A percentile compares a stretch with the other conserved stretches of the same genome.
Evolutionary conservation across 1,284 basidiomycete species (phyloP).

Genomic region (Cryptococcus depauperatus): DNA sequence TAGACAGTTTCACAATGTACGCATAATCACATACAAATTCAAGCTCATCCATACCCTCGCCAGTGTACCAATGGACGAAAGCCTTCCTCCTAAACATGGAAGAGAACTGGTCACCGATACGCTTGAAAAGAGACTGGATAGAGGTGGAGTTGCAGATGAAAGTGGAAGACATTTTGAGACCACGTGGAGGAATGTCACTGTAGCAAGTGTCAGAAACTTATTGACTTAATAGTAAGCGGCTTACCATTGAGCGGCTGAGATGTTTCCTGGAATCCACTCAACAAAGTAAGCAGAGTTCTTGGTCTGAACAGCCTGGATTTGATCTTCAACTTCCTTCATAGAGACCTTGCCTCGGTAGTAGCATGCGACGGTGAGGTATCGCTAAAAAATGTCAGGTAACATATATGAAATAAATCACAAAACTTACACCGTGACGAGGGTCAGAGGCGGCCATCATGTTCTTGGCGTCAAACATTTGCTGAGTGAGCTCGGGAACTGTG

Average conservation of each 20-base stretch:
- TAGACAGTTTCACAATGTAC: conserved; percentile 49
- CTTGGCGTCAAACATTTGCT: conserved; percentile 98
- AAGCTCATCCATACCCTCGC: conserved; percentile 99
- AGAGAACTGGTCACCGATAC: conserved; percentile 93
- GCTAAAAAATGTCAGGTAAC: conserved; percentile 12
- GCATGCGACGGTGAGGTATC: conserved; percentile 69
- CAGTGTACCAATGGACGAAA: conserved; percentile 98
- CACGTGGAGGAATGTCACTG: conserved; percentile 87
- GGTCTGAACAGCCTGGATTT: conserved; percentile 94
- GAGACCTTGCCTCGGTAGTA: conserved; percentile 98
- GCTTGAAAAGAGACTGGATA: conserved; percentile 96
- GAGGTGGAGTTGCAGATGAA: conserved; percentile 97
- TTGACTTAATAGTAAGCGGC: conserved; percentile 1
- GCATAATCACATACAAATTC: conserved; percentile 52
- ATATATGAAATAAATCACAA: neutral
- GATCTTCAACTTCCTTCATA: conserved; percentile 98
- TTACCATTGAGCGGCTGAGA: conserved; percentile 74
- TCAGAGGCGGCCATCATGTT: conserved; percentile 96
- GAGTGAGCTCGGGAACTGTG: conserved; percentile 89
- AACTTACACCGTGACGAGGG: conserved; percentile 64
- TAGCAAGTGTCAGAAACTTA: neutral
- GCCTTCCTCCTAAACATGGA: conserved; percentile 99
- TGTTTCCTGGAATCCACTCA: conserved; percentile 98
- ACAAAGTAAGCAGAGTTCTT: conserved; percentile 98
- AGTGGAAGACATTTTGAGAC: conserved; percentile 90